Evolutionary conservation across 176 grass and related monocot species (phyloP), one percentile per base, ranked within the genome.

Genomic region (Rhynchospora tenuis): DNA sequence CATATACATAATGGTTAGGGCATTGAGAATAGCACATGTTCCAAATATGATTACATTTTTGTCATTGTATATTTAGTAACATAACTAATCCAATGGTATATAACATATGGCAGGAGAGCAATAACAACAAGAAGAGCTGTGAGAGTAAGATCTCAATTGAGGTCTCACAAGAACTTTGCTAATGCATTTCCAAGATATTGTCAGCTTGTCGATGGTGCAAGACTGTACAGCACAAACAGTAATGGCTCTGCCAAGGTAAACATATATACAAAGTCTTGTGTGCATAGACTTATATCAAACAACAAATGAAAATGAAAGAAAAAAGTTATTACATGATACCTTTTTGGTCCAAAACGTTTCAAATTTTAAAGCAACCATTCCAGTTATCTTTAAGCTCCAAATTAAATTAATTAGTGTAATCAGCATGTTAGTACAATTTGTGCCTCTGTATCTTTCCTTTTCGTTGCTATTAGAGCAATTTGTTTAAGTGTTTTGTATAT

Each of bases 101-200:
- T 54, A 28, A 75, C 26, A 54, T 16, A 86, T 90, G 78, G 52
- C 88, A 97, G 94, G 89, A 95, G 96, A 85, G 93, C 96, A 22
- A 90, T 98, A 78, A 89, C 89, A 81, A 93, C 86, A 14, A 88
- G 93, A 56, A 91, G 96, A 78, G 96, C 96, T 51, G 96, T 98
- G 45, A 93, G 96, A 76, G 92, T 98, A 38, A 93, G 89, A 79
- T 90, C 89, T 52, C 95, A 98, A 69, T 84, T 98, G 79, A 92
- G 87, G 58, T 98, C 96, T 26, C 96, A 98, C 86, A 90, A 91
- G 84, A 87, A 86, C 85, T 98, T 98, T 33, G 96, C 96, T 13
- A 86, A 51, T 2, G 87, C 89, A 15, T 91, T 95, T 74, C 85
- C 75, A 2, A 83, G 86, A 64, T 98, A 98, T 79, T 95, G 96